Base-by-base conservation (phyloP, 768 basidiomycete genomes). In the Pilatotrama ljubarskyi region DNA sequence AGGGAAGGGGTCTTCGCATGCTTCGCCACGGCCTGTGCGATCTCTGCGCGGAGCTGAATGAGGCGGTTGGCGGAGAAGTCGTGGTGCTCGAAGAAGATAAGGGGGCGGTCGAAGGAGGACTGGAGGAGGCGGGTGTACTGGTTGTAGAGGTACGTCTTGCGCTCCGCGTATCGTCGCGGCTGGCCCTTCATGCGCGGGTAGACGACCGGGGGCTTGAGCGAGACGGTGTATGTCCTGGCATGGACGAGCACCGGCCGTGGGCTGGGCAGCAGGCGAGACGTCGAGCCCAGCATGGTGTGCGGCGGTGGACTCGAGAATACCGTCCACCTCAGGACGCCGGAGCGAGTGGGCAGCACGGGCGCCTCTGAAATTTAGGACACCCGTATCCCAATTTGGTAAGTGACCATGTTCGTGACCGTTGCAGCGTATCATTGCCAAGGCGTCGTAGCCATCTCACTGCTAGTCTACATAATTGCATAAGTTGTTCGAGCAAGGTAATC, bases 141-240 rank as follows among this genome's bases (percentile, higher is more conserved):
- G 76, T 84, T 81, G 76, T 87, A 92, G 71, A 93, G 86, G 74
- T 84, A 87, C 1, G 85, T 79, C 73, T 95, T 97, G 72, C 90
- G 88, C 70, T 85, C 83, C 51, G 81, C 81, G 71, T 93, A 95
- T 59, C 83, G 78, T 42, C 94, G 89, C 0, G 86, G 84, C 25
- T 74, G 72, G 32, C 75, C 74, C 68, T 85, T 87, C 29, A 32
- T 32, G 3, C 82, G 75, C 5, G 81, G 78, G 41, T 84, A 79
- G 35, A 79, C 69, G 62, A 80, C 74, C 35, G 85, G 77, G 38
- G 63, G 55, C 47, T 55, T 51, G 51, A 59, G 41, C 7, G 52
- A 47, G 51, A 63, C 26, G 51, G 57, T 58, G 35, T 66, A 66
- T 48, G 57, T 57, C 22, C 66, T 48, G 4, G 53, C 40, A 9